phyloP scores from a whole-genome alignment of 805 yeast genomes.

The Suhomyces emberorum region DNA sequence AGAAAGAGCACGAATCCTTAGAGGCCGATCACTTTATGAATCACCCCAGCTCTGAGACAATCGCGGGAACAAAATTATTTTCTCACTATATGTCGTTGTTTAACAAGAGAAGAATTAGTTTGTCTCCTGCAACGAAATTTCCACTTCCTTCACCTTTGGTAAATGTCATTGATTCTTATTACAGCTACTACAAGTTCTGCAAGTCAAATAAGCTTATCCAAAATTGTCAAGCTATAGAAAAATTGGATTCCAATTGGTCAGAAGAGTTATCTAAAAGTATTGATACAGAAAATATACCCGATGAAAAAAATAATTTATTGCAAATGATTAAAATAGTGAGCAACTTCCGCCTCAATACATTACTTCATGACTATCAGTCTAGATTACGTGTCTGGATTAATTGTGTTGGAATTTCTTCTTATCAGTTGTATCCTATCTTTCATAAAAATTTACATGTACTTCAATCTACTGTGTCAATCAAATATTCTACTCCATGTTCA shows the following conservation, averaged over 20 bases:
- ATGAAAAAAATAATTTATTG: conserved; percentile 30
- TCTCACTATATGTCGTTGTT: conserved; percentile 36
- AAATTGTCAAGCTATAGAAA: conserved; percentile 19
- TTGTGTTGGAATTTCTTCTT: conserved; percentile 33
- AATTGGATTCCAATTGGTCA: conserved; percentile 24
- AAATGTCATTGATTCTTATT: conserved; percentile 53
- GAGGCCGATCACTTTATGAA: conserved; percentile 26
- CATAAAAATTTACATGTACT: conserved; percentile 80
- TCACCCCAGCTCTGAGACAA: conserved; percentile 24
- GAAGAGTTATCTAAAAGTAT: conserved; percentile 25
- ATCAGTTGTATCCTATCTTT: conserved; percentile 41
- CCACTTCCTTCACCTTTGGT: conserved; percentile 62
- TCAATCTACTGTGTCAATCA: conserved; percentile 77
- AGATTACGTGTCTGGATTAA: conserved; percentile 49
- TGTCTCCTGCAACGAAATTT: conserved; percentile 82
- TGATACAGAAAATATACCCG: conserved; percentile 33
- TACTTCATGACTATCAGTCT: conserved; percentile 48
- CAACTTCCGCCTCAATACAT: conserved; percentile 35
- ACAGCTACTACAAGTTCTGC: conserved; percentile 22
- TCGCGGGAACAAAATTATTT: conserved; percentile 1
- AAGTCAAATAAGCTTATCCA: conserved; percentile 20
- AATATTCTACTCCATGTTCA: conserved; percentile 84
- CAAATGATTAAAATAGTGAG: conserved; percentile 36
- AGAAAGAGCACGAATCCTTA: conserved; percentile 16
- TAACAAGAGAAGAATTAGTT: conserved; percentile 58